phyloP scores from a whole-genome alignment of 164 flowering plant species.

The Macadamia tetraphylla region DNA sequence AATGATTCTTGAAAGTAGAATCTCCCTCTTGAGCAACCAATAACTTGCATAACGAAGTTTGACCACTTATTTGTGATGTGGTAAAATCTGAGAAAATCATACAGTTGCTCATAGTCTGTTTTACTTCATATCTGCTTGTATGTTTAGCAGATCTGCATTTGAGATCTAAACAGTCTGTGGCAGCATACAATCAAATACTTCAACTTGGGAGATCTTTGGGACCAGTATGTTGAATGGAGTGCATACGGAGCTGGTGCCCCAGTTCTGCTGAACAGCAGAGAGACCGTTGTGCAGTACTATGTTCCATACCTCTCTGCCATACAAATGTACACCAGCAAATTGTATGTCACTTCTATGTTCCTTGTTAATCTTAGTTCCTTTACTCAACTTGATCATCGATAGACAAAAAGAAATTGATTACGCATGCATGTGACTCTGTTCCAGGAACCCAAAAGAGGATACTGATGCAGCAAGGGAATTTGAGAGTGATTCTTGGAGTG shows the following conservation, averaged over 20 bases:
- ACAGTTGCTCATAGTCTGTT: neutral
- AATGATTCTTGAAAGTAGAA: neutral
- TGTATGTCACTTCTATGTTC: constrained; percentile 23
- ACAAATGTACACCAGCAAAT: constrained; percentile 42
- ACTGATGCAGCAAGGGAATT: constrained; percentile 21
- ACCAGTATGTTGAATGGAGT: constrained; percentile 73
- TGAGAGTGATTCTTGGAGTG: constrained; percentile 50
- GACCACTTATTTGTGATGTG: too few species aligned
- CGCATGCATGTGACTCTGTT: neutral
- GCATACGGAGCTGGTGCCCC: constrained; percentile 80
- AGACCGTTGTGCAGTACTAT: constrained; percentile 63
- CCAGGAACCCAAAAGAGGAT: constrained; percentile 27
- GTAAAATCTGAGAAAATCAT: too few species aligned
- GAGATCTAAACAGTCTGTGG: constrained; percentile 8
- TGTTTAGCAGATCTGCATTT: constrained; percentile 2
- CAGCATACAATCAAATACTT: constrained; percentile 25
- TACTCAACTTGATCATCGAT: neutral
- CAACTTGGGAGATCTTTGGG: constrained; percentile 69
- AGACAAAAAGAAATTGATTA: too few species aligned
- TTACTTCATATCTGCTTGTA: neutral
- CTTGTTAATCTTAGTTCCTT: neutral
- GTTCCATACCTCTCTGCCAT: constrained; percentile 76
- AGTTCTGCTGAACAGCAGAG: constrained; percentile 43
- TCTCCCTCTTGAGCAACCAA: too few species aligned
- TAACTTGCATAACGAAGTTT: too few species aligned